Evolutionary conservation across 1,284 basidiomycete species (phyloP), one percentile per base, ranked within the genome.

Genomic region (Tausonia pullulans): DNA sequence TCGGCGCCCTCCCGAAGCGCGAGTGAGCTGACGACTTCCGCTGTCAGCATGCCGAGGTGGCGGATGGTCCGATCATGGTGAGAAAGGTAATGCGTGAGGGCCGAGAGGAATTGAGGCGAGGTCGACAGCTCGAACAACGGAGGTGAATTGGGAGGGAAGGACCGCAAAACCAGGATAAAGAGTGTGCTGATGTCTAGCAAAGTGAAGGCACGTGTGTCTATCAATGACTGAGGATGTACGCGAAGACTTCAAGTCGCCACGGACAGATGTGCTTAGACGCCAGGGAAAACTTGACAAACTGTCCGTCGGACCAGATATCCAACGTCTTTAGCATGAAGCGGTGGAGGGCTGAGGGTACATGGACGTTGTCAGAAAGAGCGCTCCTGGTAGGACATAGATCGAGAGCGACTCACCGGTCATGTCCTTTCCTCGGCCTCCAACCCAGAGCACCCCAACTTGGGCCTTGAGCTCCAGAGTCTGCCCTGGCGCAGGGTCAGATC

Each of bases 41-140:
- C 95, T 0, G 85, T 84, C 10, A 98, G 81, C 93, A 98, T 96
- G 2, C 95, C 95, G 69, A 91, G 87, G n/a, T 87, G 81, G 2
- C 94, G 85, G 11, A 96, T 81, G 2, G 83, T 81, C 3, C 81
- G 77, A 65, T 95, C 90, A 3, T 87, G 77, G 70, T 96, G 91
- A 0, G 80, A 80, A 53, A 96, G 84, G 71, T 93, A 95, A 5
- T 77, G 76, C 8, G 87, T 83, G 44, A 97, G 81, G 5, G 85
- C 84, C 27, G 81, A 79, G 64, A 98, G 81, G 71, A 98, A 87
- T 0, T 78, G 67, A 0, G 84, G 77, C 0, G 84, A 86, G 55
- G 70, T 76, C 5, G 75, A 80, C 44, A 73, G 71, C 45, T 55
- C 75, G 70, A 69, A 72, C 66, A 71, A 78, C 70, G 67, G 69